phyloP scores from a whole-genome alignment of 306 rosid species.

The Senna siamea region DNA sequence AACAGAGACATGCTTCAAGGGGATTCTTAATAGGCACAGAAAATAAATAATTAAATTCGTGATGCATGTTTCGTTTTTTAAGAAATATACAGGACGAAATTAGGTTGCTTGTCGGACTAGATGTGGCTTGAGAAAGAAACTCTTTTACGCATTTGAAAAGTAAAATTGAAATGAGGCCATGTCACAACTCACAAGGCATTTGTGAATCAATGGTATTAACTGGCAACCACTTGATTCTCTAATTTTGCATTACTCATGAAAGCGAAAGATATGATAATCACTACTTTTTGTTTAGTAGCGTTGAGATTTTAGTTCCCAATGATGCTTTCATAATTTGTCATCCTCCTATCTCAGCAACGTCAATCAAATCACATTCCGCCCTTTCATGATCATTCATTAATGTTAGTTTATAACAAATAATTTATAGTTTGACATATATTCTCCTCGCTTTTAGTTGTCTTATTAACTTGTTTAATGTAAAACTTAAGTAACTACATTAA shows the following conservation, averaged over 20 bases:
- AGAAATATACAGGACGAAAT: too few relatives aligned
- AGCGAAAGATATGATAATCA: background rate
- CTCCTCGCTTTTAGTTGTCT: background rate
- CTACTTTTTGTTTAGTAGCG: background rate
- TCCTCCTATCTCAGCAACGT: background rate
- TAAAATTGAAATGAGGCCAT: background rate
- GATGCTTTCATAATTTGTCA: background rate
- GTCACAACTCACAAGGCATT: background rate
- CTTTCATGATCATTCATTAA: background rate
- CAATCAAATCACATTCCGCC: background rate
- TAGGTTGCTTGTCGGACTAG: too few relatives aligned
- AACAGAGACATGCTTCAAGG: background rate
- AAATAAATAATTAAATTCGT: too few relatives aligned
- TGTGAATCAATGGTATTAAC: background rate
- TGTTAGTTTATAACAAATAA: background rate
- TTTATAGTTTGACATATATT: background rate
- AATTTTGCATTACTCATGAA: background rate
- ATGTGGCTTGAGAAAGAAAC: too few relatives aligned
- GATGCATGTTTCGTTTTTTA: too few relatives aligned
- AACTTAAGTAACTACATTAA: background rate
- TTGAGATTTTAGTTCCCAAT: background rate
- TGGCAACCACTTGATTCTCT: background rate
- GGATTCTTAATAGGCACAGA: background rate
- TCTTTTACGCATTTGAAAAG: too few relatives aligned
- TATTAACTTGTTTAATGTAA: background rate